Evolutionary conservation across 2,329 filamentous ascomycete genomes (phyloP), one percentile per base, ranked within the genome.

Genomic region (Cucurbitaria berberidis): DNA sequence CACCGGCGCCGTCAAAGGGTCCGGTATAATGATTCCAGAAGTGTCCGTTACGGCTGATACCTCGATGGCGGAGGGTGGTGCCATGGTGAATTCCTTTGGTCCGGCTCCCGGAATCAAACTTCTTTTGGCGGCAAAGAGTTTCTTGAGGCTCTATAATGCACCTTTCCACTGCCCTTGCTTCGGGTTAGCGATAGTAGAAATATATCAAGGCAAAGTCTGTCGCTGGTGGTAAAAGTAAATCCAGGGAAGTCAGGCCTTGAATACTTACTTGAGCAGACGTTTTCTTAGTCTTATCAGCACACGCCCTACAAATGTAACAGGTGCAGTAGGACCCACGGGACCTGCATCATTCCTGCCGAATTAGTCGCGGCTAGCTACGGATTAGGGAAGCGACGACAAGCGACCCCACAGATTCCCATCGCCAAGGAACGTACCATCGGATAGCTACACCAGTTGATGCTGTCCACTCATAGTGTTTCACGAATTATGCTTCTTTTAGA

Each of bases 1-100:
- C n/a, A 76, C 62, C 5, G 71, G 70, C 21, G 64, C 75, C 38
- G 86, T 87, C 67, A 91, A 78, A 26, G 80, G 78, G 48, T 79
- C 74, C 1, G 80, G 78, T 19, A 81, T 55, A 10, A 73, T 77
- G 52, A 81, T 69, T 27, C 76, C 75, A 21, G 75, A 62, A 1
- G 80, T 82, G 60, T 83, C 82, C 16, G 78, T 76, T 26, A 78
- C 73, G 34, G 75, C 77, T 36, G 75, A 67, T 48, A 77, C 73
- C 43, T 80, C 74, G 48, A 79, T 72, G 60, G 67, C 75, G 19
- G 67, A 58, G 32, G 70, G 73, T 22, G 72, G 70, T 48, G 69
- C 59, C 72, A 75, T 73, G 11, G 24, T 39, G 7, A 24, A 21
- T 22, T 24, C 36, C 27, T 30, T 11, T 22, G 18, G 10, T 22